Evolutionary conservation across 1,284 basidiomycete species (phyloP), one percentile per base, ranked within the genome.

Genomic region (Moesziomyces sp.): DNA sequence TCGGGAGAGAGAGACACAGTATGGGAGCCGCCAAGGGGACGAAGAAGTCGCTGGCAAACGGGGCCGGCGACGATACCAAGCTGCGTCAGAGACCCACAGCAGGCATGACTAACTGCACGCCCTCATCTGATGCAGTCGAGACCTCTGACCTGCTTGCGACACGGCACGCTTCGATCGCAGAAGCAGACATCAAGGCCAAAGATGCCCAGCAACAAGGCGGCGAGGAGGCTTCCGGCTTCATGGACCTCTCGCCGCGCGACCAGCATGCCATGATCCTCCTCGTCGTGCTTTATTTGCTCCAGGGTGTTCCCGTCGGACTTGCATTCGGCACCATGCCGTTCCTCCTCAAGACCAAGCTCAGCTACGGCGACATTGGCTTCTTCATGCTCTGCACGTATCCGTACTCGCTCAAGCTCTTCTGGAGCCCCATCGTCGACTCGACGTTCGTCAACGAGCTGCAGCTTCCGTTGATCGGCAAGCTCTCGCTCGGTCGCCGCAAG

Each of bases 351-450:
- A 91, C 97, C 77, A 92, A 96, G 84, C 85, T 99, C 64, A 95
- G 93, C 46, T 99, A 99, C 87, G 95, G 94, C 34, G 94, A 98
- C 85, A 89, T 99, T 57, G 97, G 92, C 63, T 89, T 95, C 28
- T 98, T 99, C 86, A 93, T 94, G 52, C 88, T 99, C 46, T 91
- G 93, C 60, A 92, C 91, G 67, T 99, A 98, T 87, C 97, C 97
- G 10, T 99, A 99, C 86, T 96, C 93, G 38, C 89, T 99, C 81
- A 99, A 99, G 86, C 87, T 99, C 58, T 86, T 99, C 70, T 99
- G 97, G 96, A 96, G 94, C 24, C 97, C 97, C 46, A 92, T 99
- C 74, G 94, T 99, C 62, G 97, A 99, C 84, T 93, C 94, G 4
- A 87, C 92, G 72, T 99, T 92, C 84, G 88, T 92, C 74, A 87